These are phyloP conservation scores for Diospyros lotus DNA, from an alignment of 148 eudicot species.

Conservation along the genomic window DNA sequence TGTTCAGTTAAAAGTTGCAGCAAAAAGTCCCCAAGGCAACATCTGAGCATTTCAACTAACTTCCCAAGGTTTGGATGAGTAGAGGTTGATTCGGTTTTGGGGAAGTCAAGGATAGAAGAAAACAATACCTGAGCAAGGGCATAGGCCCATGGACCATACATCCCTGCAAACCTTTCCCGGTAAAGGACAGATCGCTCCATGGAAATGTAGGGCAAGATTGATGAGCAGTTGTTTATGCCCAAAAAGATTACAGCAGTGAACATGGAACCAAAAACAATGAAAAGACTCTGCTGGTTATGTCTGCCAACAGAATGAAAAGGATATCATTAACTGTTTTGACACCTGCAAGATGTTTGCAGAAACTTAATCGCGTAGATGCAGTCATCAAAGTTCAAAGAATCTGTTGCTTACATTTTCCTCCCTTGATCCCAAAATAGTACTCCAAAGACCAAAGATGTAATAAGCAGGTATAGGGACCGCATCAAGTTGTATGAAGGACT, in stretches of 20 bases:
- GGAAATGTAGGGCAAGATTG: slow-evolving; percentile 43
- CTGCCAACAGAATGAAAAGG: slow-evolving; percentile 27
- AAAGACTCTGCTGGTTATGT: slow-evolving; percentile 54
- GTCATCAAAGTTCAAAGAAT: no score
- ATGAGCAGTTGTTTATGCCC: slow-evolving; percentile 56
- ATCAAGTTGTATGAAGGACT: slow-evolving; percentile 69
- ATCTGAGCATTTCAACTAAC: no score
- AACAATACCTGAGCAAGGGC: slow-evolving; percentile 70
- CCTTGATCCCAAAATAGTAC: slow-evolving; percentile 63
- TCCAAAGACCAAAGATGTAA: slow-evolving; percentile 53
- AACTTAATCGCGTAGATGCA: not conserved
- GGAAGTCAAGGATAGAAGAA: no score
- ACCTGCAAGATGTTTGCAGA: not conserved
- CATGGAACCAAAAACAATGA: slow-evolving; percentile 62
- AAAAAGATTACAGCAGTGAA: slow-evolving; percentile 40
- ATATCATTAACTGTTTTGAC: not conserved
- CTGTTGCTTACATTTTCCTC: slow-evolving; percentile 47
- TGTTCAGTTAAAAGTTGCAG: not conserved
- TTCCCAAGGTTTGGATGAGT: no score
- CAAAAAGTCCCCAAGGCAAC: not conserved
- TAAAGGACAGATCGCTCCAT: slow-evolving; percentile 66
- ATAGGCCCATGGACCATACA: slow-evolving; percentile 73
- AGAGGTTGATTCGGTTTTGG: no score
- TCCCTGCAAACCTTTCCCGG: slow-evolving; percentile 82
- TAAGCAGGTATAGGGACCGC: slow-evolving; percentile 38